Percentiles rank a stretch among this genome's conserved stretches.
Evolutionary conservation across 768 basidiomycete species (phyloP).

Genomic region (Leccinum boreale): DNA sequence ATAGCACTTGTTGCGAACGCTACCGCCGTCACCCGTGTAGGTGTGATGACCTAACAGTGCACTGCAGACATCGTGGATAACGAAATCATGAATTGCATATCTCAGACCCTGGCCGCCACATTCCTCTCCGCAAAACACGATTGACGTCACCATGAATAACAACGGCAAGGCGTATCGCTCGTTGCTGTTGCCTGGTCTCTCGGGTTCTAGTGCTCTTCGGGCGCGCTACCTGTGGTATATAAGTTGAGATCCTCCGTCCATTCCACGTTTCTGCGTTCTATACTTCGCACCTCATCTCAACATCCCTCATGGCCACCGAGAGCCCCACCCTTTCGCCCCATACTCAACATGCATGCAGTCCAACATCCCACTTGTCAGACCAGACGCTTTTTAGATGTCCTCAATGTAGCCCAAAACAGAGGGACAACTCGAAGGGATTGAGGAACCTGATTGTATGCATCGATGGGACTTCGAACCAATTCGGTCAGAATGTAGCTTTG

Average conservation of each 20-base stretch:
- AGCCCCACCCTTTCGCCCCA: background rate
- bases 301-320: background rate
- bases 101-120: constrained; percentile 5
- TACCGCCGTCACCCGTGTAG: background rate
- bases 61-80: constrained; percentile 5
- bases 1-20: too few relatives aligned
- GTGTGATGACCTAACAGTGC: background rate
- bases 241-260: background rate
- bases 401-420: constrained; percentile 12
- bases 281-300: background rate
- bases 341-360: background rate
- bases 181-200: background rate
- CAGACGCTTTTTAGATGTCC: constrained; percentile 5
- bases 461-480: background rate
- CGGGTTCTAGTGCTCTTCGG: constrained; percentile 5
- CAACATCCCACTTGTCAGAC: background rate
- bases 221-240: background rate
- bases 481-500: background rate
- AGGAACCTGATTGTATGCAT: constrained; percentile 17
- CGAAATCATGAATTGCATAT: constrained; percentile 2
- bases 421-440: background rate
- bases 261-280: background rate
- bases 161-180: background rate
- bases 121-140: constrained; percentile 1
- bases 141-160: background rate